Base-by-base conservation (phyloP, 768 basidiomycete species). In the Clathrus columnatus region DNA sequence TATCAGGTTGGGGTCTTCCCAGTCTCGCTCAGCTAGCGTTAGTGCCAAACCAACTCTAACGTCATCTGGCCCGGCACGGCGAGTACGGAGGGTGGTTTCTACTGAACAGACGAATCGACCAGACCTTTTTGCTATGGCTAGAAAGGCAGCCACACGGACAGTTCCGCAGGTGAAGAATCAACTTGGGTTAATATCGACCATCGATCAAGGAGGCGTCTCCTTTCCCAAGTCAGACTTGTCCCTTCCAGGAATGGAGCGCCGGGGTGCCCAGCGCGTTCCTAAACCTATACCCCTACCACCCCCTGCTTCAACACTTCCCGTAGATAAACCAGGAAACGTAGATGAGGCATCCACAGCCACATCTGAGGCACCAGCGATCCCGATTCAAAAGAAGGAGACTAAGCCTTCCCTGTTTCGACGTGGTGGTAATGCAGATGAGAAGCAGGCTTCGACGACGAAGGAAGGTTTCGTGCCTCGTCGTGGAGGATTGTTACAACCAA, bases 391-490 rank as follows among this genome's bases (percentile, higher is more conserved):
- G 23, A 26, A 45, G 23, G 45, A 55, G 24, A 7, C 17, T 11
- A 55, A 55, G 8, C 54, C 54, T 27, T 55, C 54, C 7, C 23
- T 55, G 24, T 55, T 55, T 23, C 42, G 54, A 7, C 54, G 46
- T 48, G 54, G 27, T 28, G 18, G 29, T 20, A 23, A 10, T n/a
- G 42, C 43, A 27, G 28, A 30, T 50, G 51, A 17, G 7, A 55
- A 32, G 21, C 20, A 29, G 24, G 23, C 10, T 5, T 20, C 46
- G 45, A 28, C 46, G 28, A 10, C 23, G 26, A 55, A 48, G 20
- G 27, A 46, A 29, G 45, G 46, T 2, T 47, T 27, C 20, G 24
- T 46, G 4, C 45, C 54, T 28, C 54, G 45, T 47, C 54, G 54
- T 46, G 54, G 54, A 6, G 54, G 54, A 17, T 23, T 55, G 10